Percentiles rank a stretch among this genome's conserved stretches.
Conservation (phyloP, 78 protist species). For the Tieghemostelium lacteum region DNA sequence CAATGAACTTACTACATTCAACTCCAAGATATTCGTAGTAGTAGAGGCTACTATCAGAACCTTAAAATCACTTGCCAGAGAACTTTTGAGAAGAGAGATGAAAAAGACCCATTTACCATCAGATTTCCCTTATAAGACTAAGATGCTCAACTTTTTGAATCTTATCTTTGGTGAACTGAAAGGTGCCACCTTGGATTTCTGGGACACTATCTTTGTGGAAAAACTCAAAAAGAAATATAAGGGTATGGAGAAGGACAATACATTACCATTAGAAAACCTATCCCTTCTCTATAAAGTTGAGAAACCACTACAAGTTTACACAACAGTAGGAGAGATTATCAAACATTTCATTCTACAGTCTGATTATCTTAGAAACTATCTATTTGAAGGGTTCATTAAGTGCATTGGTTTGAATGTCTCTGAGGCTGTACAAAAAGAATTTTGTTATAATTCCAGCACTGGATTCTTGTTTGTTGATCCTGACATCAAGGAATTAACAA, state of each 20-base stretch:
- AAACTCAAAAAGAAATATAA: slow-evolving; percentile 59
- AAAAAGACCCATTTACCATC: slow-evolving; percentile 74
- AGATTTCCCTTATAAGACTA: slow-evolving; percentile 74
- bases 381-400: not conserved
- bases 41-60: slow-evolving; percentile 35
- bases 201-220: slow-evolving; percentile 17
- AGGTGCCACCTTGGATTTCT: slow-evolving; percentile 11
- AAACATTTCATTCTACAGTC: not conserved
- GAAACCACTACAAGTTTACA: not conserved
- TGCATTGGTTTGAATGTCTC: slow-evolving; percentile 40
- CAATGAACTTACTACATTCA: not conserved
- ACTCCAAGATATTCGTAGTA: slow-evolving; percentile 6
- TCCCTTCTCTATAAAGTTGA: not conserved
- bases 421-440: not conserved
- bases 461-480: slow-evolving; percentile 58
- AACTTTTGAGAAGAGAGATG: slow-evolving; percentile 72
- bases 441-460: not conserved
- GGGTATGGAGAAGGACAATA: not conserved
- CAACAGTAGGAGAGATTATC: not conserved
- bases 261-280: not conserved
- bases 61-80: slow-evolving; percentile 57
- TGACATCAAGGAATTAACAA: slow-evolving; percentile 38
- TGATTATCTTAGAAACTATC: not conserved
- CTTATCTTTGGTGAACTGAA: slow-evolving; percentile 39
- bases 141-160: slow-evolving; percentile 47